phyloP scores from a whole-genome alignment of 306 rosid species.

The Fagus crenata region DNA sequence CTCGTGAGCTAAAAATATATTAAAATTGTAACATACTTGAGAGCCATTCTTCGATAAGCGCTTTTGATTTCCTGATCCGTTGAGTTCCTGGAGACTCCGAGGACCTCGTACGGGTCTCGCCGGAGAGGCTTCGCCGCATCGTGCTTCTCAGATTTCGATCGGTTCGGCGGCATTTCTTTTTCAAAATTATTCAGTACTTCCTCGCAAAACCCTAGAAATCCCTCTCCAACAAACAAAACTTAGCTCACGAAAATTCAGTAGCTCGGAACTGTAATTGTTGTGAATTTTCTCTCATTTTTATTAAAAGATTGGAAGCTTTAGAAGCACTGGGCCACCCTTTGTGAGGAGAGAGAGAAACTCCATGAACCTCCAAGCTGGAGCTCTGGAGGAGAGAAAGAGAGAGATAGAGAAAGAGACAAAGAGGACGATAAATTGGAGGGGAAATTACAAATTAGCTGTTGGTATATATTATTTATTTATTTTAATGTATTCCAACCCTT shows the following conservation, averaged over 20 bases:
- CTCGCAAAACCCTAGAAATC: constrained; percentile 53
- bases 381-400: constrained; percentile 31
- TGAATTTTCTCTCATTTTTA: constrained; percentile 11
- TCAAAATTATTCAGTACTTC: not conserved
- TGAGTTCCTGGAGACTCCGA: constrained; percentile 77
- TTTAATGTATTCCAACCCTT: not conserved
- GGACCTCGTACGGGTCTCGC: constrained; percentile 97
- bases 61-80: constrained; percentile 94
- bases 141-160: constrained; percentile 82
- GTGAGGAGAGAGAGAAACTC: constrained; percentile 44
- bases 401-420: constrained; percentile 35
- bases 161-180: constrained; percentile 62
- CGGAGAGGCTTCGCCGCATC: constrained; percentile 67
- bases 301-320: constrained; percentile 1
- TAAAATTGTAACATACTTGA: constrained; percentile 56
- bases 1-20: not conserved
- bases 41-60: constrained; percentile 94
- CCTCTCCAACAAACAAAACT: not conserved
- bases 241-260: constrained; percentile 27
- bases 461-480: constrained; percentile 17
- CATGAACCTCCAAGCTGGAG: constrained; percentile 50
- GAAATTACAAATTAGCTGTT: constrained; percentile 36
- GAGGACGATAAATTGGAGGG: constrained; percentile 40
- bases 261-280: constrained; percentile 17
- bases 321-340: constrained; percentile 26